Evolutionary conservation across 108 stramenopile species (phyloP).

Genomic region (Epipyxis sp.): DNA sequence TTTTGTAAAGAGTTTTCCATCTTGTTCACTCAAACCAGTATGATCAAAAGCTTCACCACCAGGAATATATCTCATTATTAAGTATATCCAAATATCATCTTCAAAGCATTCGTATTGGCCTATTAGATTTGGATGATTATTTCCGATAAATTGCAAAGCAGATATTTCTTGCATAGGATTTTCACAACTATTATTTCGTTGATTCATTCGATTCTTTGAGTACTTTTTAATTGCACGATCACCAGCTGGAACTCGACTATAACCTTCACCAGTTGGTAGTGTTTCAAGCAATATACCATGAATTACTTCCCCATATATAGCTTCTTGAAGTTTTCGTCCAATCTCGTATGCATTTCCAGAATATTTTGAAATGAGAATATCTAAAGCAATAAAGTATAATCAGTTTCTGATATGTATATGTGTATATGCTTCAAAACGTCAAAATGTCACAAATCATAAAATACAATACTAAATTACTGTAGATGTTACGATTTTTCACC

Average conservation of each 20-base stretch:
- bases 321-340: background rate
- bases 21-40: background rate
- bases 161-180: slow-evolving; percentile 21
- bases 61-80: background rate
- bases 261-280: background rate
- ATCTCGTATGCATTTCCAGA: slow-evolving; percentile 2
- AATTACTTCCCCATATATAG: slow-evolving; percentile 25
- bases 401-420: no score
- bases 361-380: no score
- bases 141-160: slow-evolving; percentile 21
- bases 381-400: no score
- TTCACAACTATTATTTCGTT: background rate
- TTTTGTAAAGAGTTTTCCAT: no score
- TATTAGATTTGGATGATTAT: slow-evolving; percentile 13
- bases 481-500: no score
- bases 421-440: no score
- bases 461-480: no score
- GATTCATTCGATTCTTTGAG: background rate
- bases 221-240: slow-evolving; percentile 1
- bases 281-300: background rate
- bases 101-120: slow-evolving; percentile 6
- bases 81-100: background rate
- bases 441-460: no score
- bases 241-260: background rate
- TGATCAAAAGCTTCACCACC: slow-evolving; percentile 22